These are phyloP conservation scores for Fusarium goolgardi DNA, from an alignment of 2,329 filamentous ascomycete species.

Conservation along the genomic window DNA sequence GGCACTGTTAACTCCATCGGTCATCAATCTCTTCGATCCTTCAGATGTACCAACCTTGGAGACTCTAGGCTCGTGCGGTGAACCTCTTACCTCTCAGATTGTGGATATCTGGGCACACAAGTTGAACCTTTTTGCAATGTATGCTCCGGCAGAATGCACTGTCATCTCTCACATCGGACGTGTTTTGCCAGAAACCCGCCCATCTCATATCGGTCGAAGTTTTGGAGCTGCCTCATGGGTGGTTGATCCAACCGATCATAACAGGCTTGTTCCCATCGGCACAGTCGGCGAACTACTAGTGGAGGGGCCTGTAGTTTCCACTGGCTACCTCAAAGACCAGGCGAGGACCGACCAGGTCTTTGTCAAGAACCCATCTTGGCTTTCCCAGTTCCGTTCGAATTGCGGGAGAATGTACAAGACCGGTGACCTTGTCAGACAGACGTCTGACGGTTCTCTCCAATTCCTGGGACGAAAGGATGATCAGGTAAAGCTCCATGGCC, in stretches of 20 bases:
- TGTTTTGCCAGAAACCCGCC: neutral
- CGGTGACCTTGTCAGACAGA: constrained; percentile 4
- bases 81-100: constrained; percentile 3
- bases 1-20: constrained; percentile 6
- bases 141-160: constrained; percentile 2
- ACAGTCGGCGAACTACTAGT: neutral
- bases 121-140: neutral
- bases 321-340: constrained; percentile 4
- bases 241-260: neutral
- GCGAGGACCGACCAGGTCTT: neutral
- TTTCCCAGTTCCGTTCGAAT: neutral
- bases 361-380: neutral
- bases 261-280: constrained; percentile 1
- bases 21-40: constrained; percentile 8
- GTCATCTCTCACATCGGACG: constrained; percentile 6
- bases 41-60: constrained; percentile 2
- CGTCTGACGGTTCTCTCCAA: neutral
- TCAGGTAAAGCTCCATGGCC: constrained; percentile 6
- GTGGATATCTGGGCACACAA: neutral
- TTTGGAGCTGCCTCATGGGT: neutral
- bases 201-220: neutral
- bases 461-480: constrained; percentile 11
- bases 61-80: neutral
- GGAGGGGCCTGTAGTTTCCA: neutral
- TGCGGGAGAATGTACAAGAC: constrained; percentile 11